Conservation (phyloP, 768 basidiomycete species). For the Rhodotorula graminis region DNA sequence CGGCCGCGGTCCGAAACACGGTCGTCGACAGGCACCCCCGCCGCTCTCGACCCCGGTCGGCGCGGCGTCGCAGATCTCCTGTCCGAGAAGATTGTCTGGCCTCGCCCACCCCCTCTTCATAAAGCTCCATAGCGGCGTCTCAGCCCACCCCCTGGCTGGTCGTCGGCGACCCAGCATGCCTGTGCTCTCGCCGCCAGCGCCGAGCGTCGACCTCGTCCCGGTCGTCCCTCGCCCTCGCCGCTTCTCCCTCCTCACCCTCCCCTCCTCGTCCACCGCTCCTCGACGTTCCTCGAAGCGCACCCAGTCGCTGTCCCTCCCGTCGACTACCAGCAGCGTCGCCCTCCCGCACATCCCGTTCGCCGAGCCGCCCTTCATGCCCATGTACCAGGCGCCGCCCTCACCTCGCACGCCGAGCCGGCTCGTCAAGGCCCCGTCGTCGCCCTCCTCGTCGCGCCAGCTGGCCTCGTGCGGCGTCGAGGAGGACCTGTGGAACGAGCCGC, state of each 20-base stretch:
- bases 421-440: not conserved
- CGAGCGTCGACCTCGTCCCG: not conserved
- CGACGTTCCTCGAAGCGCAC: not conserved
- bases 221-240: not conserved
- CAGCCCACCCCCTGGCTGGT: too few relatives aligned
- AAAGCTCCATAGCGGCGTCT: too few relatives aligned
- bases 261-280: not conserved
- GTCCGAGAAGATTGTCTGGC: too few relatives aligned
- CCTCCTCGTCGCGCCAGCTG: not conserved
- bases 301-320: not conserved
- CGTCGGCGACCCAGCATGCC: too few relatives aligned
- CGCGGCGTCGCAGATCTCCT: too few relatives aligned
- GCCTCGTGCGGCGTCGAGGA: not conserved
- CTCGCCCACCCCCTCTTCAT: too few relatives aligned
- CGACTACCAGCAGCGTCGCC: not conserved
- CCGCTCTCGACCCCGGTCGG: too few relatives aligned
- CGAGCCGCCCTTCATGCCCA: slow-evolving; percentile 30
- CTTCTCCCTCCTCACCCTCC: slow-evolving; percentile 1
- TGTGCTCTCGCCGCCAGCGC: too few relatives aligned
- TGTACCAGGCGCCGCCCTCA: slow-evolving; percentile 12
- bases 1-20: too few relatives aligned
- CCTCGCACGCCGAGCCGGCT: not conserved
- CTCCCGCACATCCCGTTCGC: slow-evolving; percentile 15
- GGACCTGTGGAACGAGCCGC: not conserved
- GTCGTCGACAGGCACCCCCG: too few relatives aligned